Conservation (phyloP, 2,329 filamentous ascomycete species). For the Fusarium sororula region DNA sequence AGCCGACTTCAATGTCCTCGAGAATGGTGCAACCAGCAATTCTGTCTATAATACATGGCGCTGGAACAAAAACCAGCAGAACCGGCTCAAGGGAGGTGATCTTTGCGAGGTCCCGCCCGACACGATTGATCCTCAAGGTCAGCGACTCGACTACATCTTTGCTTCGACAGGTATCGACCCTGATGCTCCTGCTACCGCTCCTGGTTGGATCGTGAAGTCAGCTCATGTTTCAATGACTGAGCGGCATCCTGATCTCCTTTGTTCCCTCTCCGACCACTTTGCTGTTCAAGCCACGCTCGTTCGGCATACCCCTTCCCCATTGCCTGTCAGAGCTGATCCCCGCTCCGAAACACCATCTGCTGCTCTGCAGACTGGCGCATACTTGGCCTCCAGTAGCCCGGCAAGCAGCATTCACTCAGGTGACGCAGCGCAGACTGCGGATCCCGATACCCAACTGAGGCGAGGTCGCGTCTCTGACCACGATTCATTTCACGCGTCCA, state of each 20-base stretch:
- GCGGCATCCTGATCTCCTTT: slow-evolving; percentile 81
- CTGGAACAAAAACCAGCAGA: slow-evolving; percentile 78
- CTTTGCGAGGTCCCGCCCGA: slow-evolving; percentile 68
- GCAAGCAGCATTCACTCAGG: slow-evolving; percentile 37
- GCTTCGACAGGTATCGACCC: slow-evolving; percentile 63
- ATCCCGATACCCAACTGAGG: slow-evolving; percentile 48
- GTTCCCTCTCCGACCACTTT: slow-evolving; percentile 94
- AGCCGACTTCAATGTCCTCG: slow-evolving; percentile 78
- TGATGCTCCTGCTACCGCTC: slow-evolving; percentile 43
- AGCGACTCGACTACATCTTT: slow-evolving; percentile 95
- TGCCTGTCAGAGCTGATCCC: slow-evolving; percentile 20
- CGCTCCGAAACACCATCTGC: slow-evolving; percentile 35
- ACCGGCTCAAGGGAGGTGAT: slow-evolving; percentile 69
- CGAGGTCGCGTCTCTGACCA: slow-evolving; percentile 32
- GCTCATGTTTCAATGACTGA: slow-evolving; percentile 82
- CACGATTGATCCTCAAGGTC: slow-evolving; percentile 76
- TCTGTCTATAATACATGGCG: slow-evolving; percentile 91
- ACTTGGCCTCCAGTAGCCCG: slow-evolving; percentile 36
- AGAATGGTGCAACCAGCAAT: slow-evolving; percentile 90
- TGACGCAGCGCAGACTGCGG: slow-evolving; percentile 31
- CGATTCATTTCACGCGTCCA: slow-evolving; percentile 25
- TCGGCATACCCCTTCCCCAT: slow-evolving; percentile 51
- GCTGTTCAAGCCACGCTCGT: slow-evolving; percentile 83
- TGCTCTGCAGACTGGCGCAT: slow-evolving; percentile 41
- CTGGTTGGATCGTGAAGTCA: slow-evolving; percentile 74